Evolutionary conservation across 2,329 filamentous ascomycete genomes (phyloP), one percentile per base, ranked within the genome.

Genomic region (Anisogramma anomala): DNA sequence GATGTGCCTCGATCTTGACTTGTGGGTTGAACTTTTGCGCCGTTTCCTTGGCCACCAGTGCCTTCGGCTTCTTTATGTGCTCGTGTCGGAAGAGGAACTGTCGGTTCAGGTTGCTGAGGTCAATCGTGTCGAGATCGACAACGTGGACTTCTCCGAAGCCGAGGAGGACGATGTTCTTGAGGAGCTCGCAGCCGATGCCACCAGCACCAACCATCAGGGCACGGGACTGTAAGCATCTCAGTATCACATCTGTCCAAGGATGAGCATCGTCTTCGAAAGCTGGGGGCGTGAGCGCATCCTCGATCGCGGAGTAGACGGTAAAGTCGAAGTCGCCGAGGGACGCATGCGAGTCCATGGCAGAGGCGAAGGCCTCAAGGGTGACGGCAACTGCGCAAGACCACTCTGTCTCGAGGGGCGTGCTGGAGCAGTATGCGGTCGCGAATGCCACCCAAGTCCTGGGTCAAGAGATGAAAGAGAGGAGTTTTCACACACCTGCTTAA

Each of bases 1-100:
- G 87, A 54, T 95, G 79, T 22, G 91, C 86, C 52, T 86, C 75
- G 51, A 98, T 82, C 58, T 82, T 85, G 52, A 86, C 82, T 48
- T 78, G 77, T 1, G 88, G 88, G 53, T 95, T 95, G 69, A 98
- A 98, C 48, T 74, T 82, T 54, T 82, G 76, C 36, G 89, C 91
- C 17, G 84, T 87, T 51, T 95, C 88, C 60, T 89, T 94, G 35
- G 89, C 91, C 49, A 95, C 88, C 64, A 94, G 64, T 38, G 91
- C 88, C 59, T 98, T 98, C 1, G 89, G 78, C 61, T 94, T 94
- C 63, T 95, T 96, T 63, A 98, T 96, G 57, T 98, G 91, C 59
- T 96, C 88, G 54, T 89, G 82, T 47, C 88, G 77, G 62, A 98
- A 98, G 35, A 98, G 78, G 55, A 98, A 98, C 61, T 98, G 91